Evolutionary conservation across 225 moss, liverwort and hornwort species (phyloP).

Genomic region (Ulota crispa): DNA sequence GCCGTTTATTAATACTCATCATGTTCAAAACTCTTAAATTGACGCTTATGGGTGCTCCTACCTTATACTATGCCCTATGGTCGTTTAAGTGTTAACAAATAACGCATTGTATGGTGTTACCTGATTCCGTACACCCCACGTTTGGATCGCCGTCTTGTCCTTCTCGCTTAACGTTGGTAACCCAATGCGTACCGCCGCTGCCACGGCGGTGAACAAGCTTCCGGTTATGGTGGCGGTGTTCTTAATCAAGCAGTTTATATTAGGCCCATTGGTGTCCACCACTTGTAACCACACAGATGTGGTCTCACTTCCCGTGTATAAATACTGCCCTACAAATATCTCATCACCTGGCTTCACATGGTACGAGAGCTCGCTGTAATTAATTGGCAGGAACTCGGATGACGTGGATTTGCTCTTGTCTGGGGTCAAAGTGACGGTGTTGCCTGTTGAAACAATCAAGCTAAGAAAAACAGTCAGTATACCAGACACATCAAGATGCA

Average conservation of each 20-base stretch:
- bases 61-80: too few species aligned
- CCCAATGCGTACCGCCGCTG: constrained; percentile 58
- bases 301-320: constrained; percentile 82
- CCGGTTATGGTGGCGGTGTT: constrained; percentile 70
- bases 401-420: constrained; percentile 61
- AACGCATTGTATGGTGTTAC: not conserved
- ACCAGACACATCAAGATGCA: too few species aligned
- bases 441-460: too few species aligned
- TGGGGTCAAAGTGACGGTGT: constrained; percentile 51
- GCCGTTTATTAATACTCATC: too few species aligned
- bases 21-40: too few species aligned
- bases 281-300: constrained; percentile 71
- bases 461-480: too few species aligned
- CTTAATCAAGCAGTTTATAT: constrained; percentile 68
- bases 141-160: constrained; percentile 61
- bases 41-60: too few species aligned
- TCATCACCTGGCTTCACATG: constrained; percentile 75
- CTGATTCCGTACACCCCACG: constrained; percentile 75
- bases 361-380: constrained; percentile 63
- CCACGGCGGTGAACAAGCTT: constrained; percentile 68
- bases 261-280: constrained; percentile 58
- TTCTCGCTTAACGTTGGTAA: constrained; percentile 73
- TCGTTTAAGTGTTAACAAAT: too few species aligned
- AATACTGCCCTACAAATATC: constrained; percentile 81
- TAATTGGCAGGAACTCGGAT: constrained; percentile 52